Conservation (phyloP, 305 asterid genomes). For the Fraxinus nigra region DNA sequence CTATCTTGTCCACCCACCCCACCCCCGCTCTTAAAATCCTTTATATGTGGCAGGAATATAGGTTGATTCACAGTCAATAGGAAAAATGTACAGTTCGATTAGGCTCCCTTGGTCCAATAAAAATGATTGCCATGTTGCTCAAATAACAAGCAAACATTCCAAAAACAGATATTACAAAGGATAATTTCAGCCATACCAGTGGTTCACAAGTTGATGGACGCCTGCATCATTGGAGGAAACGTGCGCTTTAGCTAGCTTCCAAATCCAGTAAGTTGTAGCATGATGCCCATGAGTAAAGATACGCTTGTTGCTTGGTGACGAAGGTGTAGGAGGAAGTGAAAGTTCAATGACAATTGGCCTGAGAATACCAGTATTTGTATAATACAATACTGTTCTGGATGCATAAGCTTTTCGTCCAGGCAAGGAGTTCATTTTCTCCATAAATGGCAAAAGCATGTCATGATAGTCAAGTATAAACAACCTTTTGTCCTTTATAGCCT, state of each 20-base stretch:
- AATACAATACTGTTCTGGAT: constrained; percentile 61
- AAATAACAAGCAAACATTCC: not conserved
- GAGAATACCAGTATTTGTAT: constrained; percentile 41
- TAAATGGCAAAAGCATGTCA: constrained; percentile 67
- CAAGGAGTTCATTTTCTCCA: constrained; percentile 65
- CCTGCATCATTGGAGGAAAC: constrained; percentile 86
- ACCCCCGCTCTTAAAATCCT: not conserved
- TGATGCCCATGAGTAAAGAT: constrained; percentile 58
- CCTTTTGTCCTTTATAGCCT: constrained; percentile 63
- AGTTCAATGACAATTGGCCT: constrained; percentile 71
- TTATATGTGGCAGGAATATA: not conserved
- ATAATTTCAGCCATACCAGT: constrained; percentile 46
- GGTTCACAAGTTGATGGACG: constrained; percentile 73
- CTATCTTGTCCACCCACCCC: not conserved
- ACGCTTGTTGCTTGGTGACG: constrained; percentile 53
- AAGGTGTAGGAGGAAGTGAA: constrained; percentile 68
- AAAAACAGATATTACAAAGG: not conserved
- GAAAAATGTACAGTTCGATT: not conserved
- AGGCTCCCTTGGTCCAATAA: not conserved
- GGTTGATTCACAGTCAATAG: not conserved
- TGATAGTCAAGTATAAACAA: constrained; percentile 72
- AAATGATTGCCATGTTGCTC: not conserved
- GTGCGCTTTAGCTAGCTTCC: constrained; percentile 84
- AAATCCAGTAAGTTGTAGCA: constrained; percentile 68
- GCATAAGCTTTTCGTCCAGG: constrained; percentile 85